These are phyloP conservation scores for Morella rubra DNA, from an alignment of 306 rosid genomes.

Conservation along the genomic window DNA sequence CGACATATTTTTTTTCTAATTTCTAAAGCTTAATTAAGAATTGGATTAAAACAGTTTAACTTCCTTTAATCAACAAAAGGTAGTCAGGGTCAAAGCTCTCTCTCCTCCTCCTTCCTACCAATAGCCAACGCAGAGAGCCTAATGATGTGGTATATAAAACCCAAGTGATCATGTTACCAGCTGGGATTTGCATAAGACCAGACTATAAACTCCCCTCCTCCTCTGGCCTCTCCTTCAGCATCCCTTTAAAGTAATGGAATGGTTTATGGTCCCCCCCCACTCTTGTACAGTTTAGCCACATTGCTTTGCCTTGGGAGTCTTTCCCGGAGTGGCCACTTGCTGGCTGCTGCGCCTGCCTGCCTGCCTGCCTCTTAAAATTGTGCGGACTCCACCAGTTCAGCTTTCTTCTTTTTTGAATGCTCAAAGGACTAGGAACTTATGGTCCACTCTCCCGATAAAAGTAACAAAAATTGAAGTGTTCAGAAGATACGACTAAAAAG, in stretches of 20 bases:
- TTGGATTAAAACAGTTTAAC: neutral
- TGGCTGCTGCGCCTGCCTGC: no score
- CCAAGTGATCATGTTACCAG: conserved; percentile 24
- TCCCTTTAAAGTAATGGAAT: conserved; percentile 30
- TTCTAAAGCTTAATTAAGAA: no score
- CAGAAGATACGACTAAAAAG: conserved; percentile 39
- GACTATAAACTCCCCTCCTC: neutral
- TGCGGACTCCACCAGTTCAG: conserved; percentile 27
- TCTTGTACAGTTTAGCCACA: conserved; percentile 35
- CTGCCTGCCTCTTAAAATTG: conserved; percentile 32
- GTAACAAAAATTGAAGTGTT: conserved; percentile 41
- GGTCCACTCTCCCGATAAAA: conserved; percentile 42
- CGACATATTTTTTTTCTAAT: no score
- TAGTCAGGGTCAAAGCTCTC: conserved; percentile 31
- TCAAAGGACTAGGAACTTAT: conserved; percentile 28
- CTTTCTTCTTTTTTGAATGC: conserved; percentile 36
- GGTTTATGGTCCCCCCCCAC: conserved; percentile 45
- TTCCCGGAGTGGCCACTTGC: conserved; percentile 18
- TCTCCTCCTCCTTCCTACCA: conserved; percentile 27
- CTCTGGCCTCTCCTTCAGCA: neutral
- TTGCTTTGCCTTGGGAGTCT: conserved; percentile 32
- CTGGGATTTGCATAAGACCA: conserved; percentile 44
- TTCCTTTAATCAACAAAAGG: conserved; percentile 25
- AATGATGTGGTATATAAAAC: conserved; percentile 20
- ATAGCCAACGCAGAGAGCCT: conserved; percentile 21